Evolutionary conservation across 257 asterid genomes (phyloP), one percentile per base, ranked within the genome.

Genomic region (Solanum etuberosum): DNA sequence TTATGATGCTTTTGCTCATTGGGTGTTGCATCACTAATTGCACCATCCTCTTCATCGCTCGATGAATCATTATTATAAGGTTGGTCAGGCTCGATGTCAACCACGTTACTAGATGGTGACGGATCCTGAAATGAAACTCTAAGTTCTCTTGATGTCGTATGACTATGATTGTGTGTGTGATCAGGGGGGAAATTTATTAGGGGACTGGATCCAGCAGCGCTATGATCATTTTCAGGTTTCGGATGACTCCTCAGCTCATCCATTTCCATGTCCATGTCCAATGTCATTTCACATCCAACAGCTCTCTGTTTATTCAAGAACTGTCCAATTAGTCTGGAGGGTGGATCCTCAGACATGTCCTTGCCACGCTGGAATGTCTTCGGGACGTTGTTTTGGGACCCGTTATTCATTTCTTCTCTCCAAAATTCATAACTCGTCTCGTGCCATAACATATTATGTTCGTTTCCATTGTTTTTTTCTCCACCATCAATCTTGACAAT

Each of bases 241-340:
- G 35, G 83, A 4, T 48, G 71, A 15, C 35, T 35, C 20, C 91
- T 91, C 70, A 93, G 70, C 68, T 93, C 96, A 3, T 93, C 92
- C 97, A 94, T 93, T 29, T 95, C 98, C 88, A 94, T 61, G 80
- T 94, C 96, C 87, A 93, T 91, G 87, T 95, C 98, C 84, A 93
- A 90, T 13, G 94, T 86, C 83, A 91, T 67, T 85, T 93, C 97
- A 2, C 88, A 88, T 1, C 95, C 97, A 57, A 90, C 89, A 51
- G 93, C 95, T 74, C 87, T 91, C 89, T 94, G 98, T 35, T 92
- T 91, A 31, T 88, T 91, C 87, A 93, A 29, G 34, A 95, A 95
- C 83, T 93, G 93, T 4, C 92, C 92, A n/a, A 95, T 95, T 61
- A 95, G 88, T 89, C 86, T 87, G 20, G 97, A 85, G 7, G 98